Base-by-base conservation (phyloP, 768 basidiomycete genomes). In the Hericium rajendrae region DNA sequence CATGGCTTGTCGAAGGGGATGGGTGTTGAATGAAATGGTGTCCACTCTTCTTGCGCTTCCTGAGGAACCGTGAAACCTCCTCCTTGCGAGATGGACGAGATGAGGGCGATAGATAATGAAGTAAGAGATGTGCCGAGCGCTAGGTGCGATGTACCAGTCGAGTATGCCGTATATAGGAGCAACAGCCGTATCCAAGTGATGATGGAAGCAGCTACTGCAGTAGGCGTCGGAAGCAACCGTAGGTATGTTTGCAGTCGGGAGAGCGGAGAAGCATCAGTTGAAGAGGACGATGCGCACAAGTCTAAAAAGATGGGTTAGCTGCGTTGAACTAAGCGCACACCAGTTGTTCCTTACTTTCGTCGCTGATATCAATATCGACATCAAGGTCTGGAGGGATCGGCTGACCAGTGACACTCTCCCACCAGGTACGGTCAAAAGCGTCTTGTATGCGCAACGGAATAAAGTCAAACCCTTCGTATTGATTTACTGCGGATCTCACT, bases 61-160 rank as follows among this genome's bases (percentile, higher is more conserved):
- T 87, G 83, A 12, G 72, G 76, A 12, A 91, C 76, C 3, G 78
- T 74, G 68, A 84, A 88, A 0, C 91, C 91, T 2, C 83, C 82
- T 12, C 91, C 91, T 67, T 87, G 85, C 0, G 86, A 77, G 48
- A 92, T 82, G 11, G 79, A 81, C 3, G 87, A 83, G 57, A 91
- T 85, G 20, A 91, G 71, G 20, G 81, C 79, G 37, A 91, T 78
- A 0, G 90, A 88, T 0, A 92, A 73, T 0, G 84, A 82, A 1
- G 91, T 91, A n/a, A 91, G 72, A 2, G 83, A 85, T 13, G 88
- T 86, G 60, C 91, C 91, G 12, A 91, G 76, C 13, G 91, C 74
- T 15, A 92, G 73, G 67, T 92, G 89, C 0, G 90, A 90, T n/a
- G 83, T 83, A 4, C 69, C 67, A 4, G 73, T 77, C 1, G 77